These are phyloP conservation scores for Juglanconis sp. DNA, from an alignment of 2,329 filamentous ascomycete genomes.

Conservation along the genomic window DNA sequence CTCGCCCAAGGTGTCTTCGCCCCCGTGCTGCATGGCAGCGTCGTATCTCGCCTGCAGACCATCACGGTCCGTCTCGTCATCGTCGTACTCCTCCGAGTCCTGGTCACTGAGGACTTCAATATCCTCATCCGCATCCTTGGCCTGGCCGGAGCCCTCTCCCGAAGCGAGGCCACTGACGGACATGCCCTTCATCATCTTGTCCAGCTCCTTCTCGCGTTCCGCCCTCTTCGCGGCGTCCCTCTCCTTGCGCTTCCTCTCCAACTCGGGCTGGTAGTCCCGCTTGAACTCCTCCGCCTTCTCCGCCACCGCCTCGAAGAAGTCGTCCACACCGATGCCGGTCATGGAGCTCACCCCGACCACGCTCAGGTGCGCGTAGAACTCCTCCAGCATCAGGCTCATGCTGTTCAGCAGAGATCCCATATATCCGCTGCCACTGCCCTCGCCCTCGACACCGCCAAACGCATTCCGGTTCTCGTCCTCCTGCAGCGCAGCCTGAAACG, in stretches of 20 bases:
- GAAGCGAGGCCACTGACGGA: slow-evolving; percentile 36
- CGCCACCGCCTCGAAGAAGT: slow-evolving; percentile 87
- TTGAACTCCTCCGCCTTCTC: slow-evolving; percentile 87
- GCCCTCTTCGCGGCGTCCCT: slow-evolving; percentile 72
- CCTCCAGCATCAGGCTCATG: slow-evolving; percentile 95
- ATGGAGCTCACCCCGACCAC: slow-evolving; percentile 93
- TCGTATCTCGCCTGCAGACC: slow-evolving; percentile 75
- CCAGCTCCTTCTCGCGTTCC: slow-evolving; percentile 75
- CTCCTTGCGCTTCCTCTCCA: slow-evolving; percentile 73
- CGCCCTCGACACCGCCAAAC: slow-evolving; percentile 69
- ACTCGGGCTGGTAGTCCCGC: slow-evolving; percentile 85
- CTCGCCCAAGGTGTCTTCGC: slow-evolving; percentile 46
- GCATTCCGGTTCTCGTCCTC: slow-evolving; percentile 75
- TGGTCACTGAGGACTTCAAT: slow-evolving; percentile 46
- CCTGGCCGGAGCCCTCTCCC: slow-evolving; percentile 22
- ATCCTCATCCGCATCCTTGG: slow-evolving; percentile 28
- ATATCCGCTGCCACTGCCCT: slow-evolving; percentile 77
- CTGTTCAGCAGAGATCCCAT: slow-evolving; percentile 95
- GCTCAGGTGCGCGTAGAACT: slow-evolving; percentile 92
- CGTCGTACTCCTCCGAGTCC: slow-evolving; percentile 54
- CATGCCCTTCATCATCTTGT: slow-evolving; percentile 95
- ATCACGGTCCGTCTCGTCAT: slow-evolving; percentile 58
- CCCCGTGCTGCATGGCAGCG: slow-evolving; percentile 61
- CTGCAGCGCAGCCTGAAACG: slow-evolving; percentile 82
- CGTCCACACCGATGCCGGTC: slow-evolving; percentile 85